Evolutionary conservation across 164 flowering plant genomes (phyloP), one percentile per base, ranked within the genome.

Genomic region (Dillenia suffruticosa): DNA sequence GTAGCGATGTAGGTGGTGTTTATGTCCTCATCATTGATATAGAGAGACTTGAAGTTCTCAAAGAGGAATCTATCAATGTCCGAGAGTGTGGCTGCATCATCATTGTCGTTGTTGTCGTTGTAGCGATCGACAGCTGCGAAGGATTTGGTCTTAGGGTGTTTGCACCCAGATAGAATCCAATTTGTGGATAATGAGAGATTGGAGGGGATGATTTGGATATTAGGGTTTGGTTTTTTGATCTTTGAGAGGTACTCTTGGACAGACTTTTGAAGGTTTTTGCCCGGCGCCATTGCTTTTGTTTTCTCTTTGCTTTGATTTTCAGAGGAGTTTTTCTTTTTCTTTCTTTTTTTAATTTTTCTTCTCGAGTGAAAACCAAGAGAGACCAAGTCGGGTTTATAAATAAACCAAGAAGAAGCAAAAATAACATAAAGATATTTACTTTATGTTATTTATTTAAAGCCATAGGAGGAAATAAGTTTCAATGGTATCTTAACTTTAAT

Each of bases 21-120:
- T 32, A 32, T 32, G 12, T 63, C 68, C 17, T 15, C 56, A 8
- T 84, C 78, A 2, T 68, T 44, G 2, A 56, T 59, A 56, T 81
- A 86, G 22, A 86, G 73, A 0, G 94, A 86, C 58, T 59, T 79
- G 79, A 92, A 87, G 51, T 92, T 86, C 74, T 88, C 91, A 14
- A 71, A 66, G 9, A 85, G 79, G 56, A 89, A 87, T 0, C 70
- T 74, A 47, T 92, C 96, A 16, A 84, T 54, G 49, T 92, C 96
- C 9, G 83, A 63, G 10, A 89, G 79, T 1, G 92, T 82, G 0
- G 92, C 95, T 0, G 85, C 84, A 1, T 60, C 61, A 44, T 40
- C 16, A 15, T 46, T 62, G 5, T 12, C 47, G 16, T 13, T 10
- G 3, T 60, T 15, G 10, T 46, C 17, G 17, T 49, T 65, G 40